Evolutionary conservation across 2,329 filamentous ascomycete genomes (phyloP), one percentile per base, ranked within the genome.

Genomic region (Cercospora nicotianae): DNA sequence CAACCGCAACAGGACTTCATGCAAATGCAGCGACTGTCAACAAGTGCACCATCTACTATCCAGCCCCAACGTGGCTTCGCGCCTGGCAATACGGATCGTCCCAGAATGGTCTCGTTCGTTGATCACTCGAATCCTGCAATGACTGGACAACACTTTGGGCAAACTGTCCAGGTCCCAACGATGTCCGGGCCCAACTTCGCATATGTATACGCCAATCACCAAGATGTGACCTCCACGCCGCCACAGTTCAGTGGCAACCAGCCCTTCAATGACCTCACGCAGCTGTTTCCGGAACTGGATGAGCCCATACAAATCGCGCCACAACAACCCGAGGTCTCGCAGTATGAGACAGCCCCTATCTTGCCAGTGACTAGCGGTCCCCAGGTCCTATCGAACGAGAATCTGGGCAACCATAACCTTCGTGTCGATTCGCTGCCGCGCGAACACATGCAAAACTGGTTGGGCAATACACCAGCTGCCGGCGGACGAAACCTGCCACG

Each of bases 391-490:
- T 64, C 60, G 13, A 30, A 60, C 4, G 66, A 68, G 20, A 63
- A 67, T 26, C 60, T 63, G 2, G 67, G 45, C 63, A 66, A 68
- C 23, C 66, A 67, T n/a, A 69, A 72, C 48, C 67, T 67, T 30
- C 65, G 60, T 5, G 59, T 62, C 16, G 42, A 31, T n/a, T 20
- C 26, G 42, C 42, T 10, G 23, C 42, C 26, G 16, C 53, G 33
- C 12, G 61, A 58, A 12, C 63, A 59, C 16, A 72, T 72, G 68
- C 69, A 67, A 7, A 61, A 65, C 51, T 72, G 71, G 71, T 60
- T 70, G 10, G 63, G 64, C 16, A 57, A 60, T 5, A 63, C 71
- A 16, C n/a, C 65, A 7, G 63, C 66, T 10, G 60, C 60, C 18
- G 69, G 70, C 39, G 51, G 57, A 16, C 68, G 60, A n/a, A 36